Conservation (phyloP, 768 basidiomycete species). For the Trametes sanguinea region DNA sequence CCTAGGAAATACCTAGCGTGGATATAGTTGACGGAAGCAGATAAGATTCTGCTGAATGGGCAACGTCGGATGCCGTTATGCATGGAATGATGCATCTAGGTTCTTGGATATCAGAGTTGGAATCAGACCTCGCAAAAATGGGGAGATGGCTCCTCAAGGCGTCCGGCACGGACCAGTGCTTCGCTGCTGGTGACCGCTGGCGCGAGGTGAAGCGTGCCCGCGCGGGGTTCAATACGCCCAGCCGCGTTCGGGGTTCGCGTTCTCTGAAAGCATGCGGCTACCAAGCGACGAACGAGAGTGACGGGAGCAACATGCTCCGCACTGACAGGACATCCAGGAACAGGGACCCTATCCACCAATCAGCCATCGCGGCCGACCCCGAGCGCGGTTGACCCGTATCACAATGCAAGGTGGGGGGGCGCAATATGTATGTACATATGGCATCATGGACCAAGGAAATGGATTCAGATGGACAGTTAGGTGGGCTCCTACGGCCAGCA, state of each 20-base stretch:
- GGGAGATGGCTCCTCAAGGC: slow-evolving; percentile 13
- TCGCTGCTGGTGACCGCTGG: slow-evolving; percentile 14
- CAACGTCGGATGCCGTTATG: slow-evolving; percentile 30
- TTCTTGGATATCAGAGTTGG: slow-evolving; percentile 18
- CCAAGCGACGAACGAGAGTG: slow-evolving; percentile 19
- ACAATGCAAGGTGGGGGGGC: not conserved
- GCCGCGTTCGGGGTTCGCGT: slow-evolving; percentile 18
- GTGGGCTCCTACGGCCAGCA: not conserved
- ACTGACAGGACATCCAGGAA: slow-evolving; percentile 14
- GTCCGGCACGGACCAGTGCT: slow-evolving; percentile 10
- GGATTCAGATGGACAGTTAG: not conserved
- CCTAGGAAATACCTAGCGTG: slow-evolving; percentile 18
- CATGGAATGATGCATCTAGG: slow-evolving; percentile 23
- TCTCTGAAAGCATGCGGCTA: slow-evolving; percentile 22
- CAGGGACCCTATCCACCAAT: slow-evolving; percentile 5
- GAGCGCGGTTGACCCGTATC: slow-evolving; percentile 1
- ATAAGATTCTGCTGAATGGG: slow-evolving; percentile 27
- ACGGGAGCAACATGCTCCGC: slow-evolving; percentile 12
- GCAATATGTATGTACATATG: slow-evolving; percentile 21
- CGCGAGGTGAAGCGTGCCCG: slow-evolving; percentile 7
- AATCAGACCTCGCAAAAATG: slow-evolving; percentile 19
- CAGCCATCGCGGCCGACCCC: slow-evolving; percentile 14
- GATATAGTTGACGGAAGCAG: slow-evolving; percentile 21
- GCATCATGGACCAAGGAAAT: slow-evolving; percentile 4
- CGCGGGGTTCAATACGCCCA: slow-evolving; percentile 13